Evolutionary conservation across 768 basidiomycete genomes (phyloP).

Genomic region (Pulveroboletus ravenelii): DNA sequence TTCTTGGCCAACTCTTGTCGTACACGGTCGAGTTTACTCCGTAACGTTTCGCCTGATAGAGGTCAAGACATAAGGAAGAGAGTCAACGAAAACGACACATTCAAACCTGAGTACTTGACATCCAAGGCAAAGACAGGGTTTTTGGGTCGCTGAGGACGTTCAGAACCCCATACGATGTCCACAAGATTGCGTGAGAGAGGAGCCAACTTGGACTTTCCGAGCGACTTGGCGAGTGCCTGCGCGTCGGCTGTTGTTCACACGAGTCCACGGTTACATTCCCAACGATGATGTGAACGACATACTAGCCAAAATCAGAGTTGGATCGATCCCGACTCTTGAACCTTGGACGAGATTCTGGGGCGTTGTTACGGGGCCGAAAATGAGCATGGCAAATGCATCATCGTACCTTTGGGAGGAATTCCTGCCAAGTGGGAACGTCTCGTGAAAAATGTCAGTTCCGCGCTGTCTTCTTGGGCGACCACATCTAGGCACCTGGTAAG

Average conservation of each 20-base stretch:
- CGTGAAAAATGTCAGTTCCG: constrained; percentile 9
- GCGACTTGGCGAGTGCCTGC: constrained; percentile 51
- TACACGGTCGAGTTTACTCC: constrained; percentile 62
- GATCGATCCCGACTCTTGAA: constrained; percentile 77
- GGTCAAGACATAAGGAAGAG: background rate
- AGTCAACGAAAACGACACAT: background rate
- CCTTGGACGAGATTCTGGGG: constrained; percentile 55
- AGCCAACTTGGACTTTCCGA: constrained; percentile 61
- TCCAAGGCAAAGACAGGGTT: constrained; percentile 66
- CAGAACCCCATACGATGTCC: constrained; percentile 67
- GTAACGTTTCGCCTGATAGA: constrained; percentile 49
- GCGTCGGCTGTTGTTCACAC: constrained; percentile 51
- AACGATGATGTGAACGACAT: constrained; percentile 16
- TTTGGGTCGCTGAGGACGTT: constrained; percentile 63
- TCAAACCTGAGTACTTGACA: constrained; percentile 66
- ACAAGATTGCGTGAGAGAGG: constrained; percentile 69
- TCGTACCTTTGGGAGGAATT: constrained; percentile 68
- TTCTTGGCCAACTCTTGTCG: constrained; percentile 63
- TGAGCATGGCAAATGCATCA: background rate
- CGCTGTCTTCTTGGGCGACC: constrained; percentile 1
- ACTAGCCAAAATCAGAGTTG: constrained; percentile 69
- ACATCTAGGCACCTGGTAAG: constrained; percentile 51
- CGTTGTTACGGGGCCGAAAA: background rate
- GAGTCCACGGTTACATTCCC: background rate
- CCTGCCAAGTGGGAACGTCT: constrained; percentile 92